Base-by-base conservation (phyloP, 169 alveolate genomes). In the Plasmodium malariae region DNA sequence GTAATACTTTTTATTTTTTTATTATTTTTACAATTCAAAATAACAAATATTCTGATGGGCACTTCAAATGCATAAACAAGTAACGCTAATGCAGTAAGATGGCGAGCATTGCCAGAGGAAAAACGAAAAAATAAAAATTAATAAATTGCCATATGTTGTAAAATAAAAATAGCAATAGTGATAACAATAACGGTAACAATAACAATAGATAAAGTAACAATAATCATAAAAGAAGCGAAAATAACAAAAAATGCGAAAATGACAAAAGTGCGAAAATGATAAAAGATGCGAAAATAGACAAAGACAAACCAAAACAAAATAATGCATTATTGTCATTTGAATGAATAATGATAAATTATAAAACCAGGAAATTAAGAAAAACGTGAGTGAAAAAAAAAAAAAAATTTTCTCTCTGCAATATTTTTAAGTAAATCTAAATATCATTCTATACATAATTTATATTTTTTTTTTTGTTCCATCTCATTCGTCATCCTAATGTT, bases 11-110 rank as follows among this genome's bases (percentile, higher is more conserved):
- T 36, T 71, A 49, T 49, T 28, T 34, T 51, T 2, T 51, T 71
- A 14, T 32, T 54, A 28, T 72, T 48, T 72, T 24, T 69, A 26
- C 30, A 73, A 26, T 59, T 12, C 19, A 43, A 17, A 67, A 34
- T 34, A 32, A n/a, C 74, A 40, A 21, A 26, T 70, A 21, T 43
- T 19, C 43, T 55, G 30, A 14, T 54, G 57, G 87, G 87, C 87
- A 73, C 87, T 73, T 55, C 57, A 12, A 55, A 55, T 73, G 87
- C 87, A 73, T 73, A 55, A 73, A 55, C 14, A 73, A 73, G 32
- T 73, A n/a, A 73, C 55, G n/a, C 28, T 73, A 26, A 45, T 73
- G 28, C 17, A 28, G 19, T 62, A 34, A 34, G 32, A 62, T 54
- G 59, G 36, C 36, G 83, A 57, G 17, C 34, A 43, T 36, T 24